A percentile compares a stretch with the other conserved stretches of the same genome.
phyloP scores from a whole-genome alignment of 2,329 filamentous ascomycete genomes.

The Canariomyces notabilis region DNA sequence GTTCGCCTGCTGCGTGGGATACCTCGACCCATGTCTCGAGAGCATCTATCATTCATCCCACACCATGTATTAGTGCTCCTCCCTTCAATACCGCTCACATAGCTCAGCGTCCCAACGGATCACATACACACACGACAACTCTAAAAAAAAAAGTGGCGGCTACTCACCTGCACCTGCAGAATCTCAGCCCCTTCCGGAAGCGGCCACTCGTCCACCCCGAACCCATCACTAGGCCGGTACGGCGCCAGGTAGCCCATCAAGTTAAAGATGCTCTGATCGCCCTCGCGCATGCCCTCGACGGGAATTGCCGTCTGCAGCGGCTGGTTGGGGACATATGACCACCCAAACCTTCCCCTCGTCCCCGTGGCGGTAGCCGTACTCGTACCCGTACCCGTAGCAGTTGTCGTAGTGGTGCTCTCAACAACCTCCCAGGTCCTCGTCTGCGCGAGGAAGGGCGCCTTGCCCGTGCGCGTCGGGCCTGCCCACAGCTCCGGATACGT shows the following conservation, averaged over 20 bases:
- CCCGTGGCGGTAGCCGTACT: too few species aligned
- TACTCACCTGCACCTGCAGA: conserved; percentile 48
- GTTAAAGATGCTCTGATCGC: conserved; percentile 63
- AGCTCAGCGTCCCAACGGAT: too few species aligned
- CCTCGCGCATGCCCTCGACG: conserved; percentile 52
- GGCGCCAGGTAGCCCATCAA: conserved; percentile 65
- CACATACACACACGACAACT: too few species aligned
- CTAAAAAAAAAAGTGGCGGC: background rate
- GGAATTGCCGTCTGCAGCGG: conserved; percentile 68
- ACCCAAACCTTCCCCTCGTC: too few species aligned
- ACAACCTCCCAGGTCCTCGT: conserved; percentile 61
- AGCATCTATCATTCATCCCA: conserved; percentile 52
- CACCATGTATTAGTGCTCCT: background rate
- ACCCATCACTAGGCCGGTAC: conserved; percentile 67
- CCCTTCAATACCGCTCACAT: conserved; percentile 28
- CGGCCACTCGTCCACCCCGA: conserved; percentile 68
- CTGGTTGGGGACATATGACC: conserved; percentile 64
- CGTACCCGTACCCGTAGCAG: conserved; percentile 23
- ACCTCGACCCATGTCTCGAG: conserved; percentile 67
- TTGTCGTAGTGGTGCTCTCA: too few species aligned
- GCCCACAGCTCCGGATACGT: conserved; percentile 55
- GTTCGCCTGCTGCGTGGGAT: conserved; percentile 59
- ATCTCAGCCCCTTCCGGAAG: conserved; percentile 63
- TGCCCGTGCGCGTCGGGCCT: conserved; percentile 66
- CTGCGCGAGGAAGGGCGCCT: conserved; percentile 65